phyloP scores from a whole-genome alignment of 2,329 filamentous ascomycete species.

The Ceratocystis ficicola region DNA sequence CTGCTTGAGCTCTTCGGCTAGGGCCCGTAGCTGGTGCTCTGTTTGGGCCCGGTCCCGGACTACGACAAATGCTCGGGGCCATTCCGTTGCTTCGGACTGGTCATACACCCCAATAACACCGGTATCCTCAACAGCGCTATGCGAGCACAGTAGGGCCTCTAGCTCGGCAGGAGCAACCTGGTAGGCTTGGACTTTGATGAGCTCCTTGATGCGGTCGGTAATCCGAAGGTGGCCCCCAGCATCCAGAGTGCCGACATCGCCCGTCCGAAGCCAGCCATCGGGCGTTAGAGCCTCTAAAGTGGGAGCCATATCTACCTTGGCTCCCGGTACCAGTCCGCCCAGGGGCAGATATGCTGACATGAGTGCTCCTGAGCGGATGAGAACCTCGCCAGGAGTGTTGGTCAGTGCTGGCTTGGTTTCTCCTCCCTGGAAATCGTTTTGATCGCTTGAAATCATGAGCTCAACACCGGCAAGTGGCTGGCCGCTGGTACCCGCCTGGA shows the following conservation, averaged over 20 bases:
- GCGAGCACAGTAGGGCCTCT: constrained; percentile 31
- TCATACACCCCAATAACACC: constrained; percentile 50
- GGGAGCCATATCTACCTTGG: constrained; percentile 30
- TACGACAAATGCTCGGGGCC: constrained; percentile 52
- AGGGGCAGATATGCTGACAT: constrained; percentile 59
- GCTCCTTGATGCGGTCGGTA: constrained; percentile 59
- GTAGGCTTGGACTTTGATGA: constrained; percentile 50
- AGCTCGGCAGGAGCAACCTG: constrained; percentile 47
- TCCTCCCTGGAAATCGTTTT: constrained; percentile 27
- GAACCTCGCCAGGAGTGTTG: constrained; percentile 49
- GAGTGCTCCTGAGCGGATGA: constrained; percentile 50
- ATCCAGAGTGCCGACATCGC: constrained; percentile 53
- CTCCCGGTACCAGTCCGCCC: constrained; percentile 29
- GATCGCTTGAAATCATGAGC: constrained; percentile 48
- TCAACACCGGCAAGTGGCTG: constrained; percentile 55
- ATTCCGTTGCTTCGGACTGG: constrained; percentile 47
- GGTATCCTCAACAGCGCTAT: constrained; percentile 44
- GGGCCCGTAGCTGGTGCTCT: constrained; percentile 30
- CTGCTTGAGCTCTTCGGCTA: constrained; percentile 42
- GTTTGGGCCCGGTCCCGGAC: constrained; percentile 28
- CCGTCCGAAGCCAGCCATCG: constrained; percentile 60
- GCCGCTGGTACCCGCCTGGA: constrained; percentile 48
- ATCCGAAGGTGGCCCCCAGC: constrained; percentile 47
- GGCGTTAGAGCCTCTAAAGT: constrained; percentile 32
- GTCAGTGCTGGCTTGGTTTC: constrained; percentile 25